Evolutionary conservation across 129 eudicot species (phyloP), one percentile per base, ranked within the genome.

Genomic region (Flaveria brownii): DNA sequence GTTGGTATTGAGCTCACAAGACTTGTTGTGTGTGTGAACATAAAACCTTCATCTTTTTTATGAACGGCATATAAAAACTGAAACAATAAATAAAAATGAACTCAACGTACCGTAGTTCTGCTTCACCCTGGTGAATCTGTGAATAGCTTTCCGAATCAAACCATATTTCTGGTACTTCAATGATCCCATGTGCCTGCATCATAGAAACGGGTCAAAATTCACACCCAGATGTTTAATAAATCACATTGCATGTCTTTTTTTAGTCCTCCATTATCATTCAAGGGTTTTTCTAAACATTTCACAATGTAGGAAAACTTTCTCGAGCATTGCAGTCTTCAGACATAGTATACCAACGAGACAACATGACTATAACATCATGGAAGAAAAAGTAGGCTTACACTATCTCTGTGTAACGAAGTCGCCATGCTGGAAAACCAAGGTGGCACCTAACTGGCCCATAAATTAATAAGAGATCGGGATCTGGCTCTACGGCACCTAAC

Each of bases 341-440:
- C 7, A 36, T 0, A 36, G 41, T 30, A 36, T 33, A 33, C 7
- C 8, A 36, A 36, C 5, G 41, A 36, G 41, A 36, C 41, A 36
- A 36, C 41, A 36, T 36, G 41, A 36, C 41, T 36, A 36, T 36
- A 36, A 36, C 41, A 36, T 39, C 51, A 50, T 26, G 17, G 28
- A 49, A 49, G 54, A 14, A 70, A 28, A 25, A 60, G 13, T 49
- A 54, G 42, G 16, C 97, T 89, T 80, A 92, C 97, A 89, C 96
- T 42, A 92, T 92, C 88, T 89, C 97, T 41, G 97, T 87, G 75
- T 92, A 92, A 54, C 97, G 91, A 75, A 89, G 62, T 77, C 97
- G 87, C 93, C 97, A 92, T 65, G 96, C 88, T 61, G 96, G 93
- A 73, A 92, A 92, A 55, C 97, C 97, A 47, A 89, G 87, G 84